A percentile compares a stretch with the other conserved stretches of the same genome.
phyloP scores from a whole-genome alignment of 2,329 filamentous ascomycete species.

The Beauveria rudraprayagi region DNA sequence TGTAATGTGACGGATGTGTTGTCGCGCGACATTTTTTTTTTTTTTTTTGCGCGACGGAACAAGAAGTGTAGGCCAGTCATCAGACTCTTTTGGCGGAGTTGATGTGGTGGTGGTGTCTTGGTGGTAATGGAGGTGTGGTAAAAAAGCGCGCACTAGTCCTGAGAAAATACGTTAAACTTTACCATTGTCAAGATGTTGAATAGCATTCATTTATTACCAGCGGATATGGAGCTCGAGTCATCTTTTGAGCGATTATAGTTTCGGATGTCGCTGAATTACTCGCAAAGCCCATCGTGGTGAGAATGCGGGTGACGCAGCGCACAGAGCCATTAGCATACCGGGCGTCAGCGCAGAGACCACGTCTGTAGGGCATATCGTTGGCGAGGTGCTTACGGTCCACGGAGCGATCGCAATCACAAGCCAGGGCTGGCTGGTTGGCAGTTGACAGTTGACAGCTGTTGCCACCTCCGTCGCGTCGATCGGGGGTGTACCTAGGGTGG shows the following conservation, averaged over 20 bases:
- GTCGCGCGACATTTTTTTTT: background rate
- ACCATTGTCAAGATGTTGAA: background rate
- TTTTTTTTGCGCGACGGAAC: background rate
- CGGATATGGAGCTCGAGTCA: background rate
- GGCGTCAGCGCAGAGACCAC: constrained; percentile 7
- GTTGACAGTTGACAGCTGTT: background rate
- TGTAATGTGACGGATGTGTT: constrained; percentile 4
- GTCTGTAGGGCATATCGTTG: background rate
- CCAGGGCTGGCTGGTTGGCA: background rate
- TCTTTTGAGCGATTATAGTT: background rate
- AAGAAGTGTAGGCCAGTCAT: constrained; percentile 1
- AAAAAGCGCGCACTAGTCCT: background rate
- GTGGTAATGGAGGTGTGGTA: background rate
- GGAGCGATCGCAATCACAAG: background rate
- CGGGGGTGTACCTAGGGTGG: background rate
- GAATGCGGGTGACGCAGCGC: constrained; percentile 8
- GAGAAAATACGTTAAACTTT: background rate
- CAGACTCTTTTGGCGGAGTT: background rate
- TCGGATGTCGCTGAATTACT: constrained; percentile 3
- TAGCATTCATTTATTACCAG: background rate
- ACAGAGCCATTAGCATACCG: background rate
- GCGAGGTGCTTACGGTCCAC: background rate
- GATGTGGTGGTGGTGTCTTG: background rate
- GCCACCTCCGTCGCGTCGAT: background rate
- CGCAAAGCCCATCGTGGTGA: background rate